Percentiles rank a stretch among this genome's conserved stretches.
These are phyloP conservation scores for Pelargonium fulgidum DNA, from an alignment of 441 rosid species.

Conservation along the genomic window DNA sequence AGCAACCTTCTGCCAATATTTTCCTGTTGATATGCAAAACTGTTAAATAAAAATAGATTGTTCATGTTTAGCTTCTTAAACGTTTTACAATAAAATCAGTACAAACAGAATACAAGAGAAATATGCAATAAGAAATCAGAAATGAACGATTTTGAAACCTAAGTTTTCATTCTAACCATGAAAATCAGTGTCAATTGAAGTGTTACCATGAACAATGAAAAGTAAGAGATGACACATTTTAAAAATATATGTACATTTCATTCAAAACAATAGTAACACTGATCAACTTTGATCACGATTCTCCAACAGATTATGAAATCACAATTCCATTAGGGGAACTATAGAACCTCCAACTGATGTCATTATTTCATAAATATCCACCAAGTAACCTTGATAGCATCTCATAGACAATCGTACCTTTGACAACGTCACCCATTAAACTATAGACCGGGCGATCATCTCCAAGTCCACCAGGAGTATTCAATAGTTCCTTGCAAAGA, in stretches of 20 bases:
- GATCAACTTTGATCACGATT: background rate
- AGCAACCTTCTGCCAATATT: slow-evolving; percentile 82
- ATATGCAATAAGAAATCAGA: background rate
- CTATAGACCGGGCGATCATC: slow-evolving; percentile 75
- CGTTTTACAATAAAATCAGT: background rate
- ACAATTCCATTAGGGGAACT: background rate
- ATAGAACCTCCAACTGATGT: background rate
- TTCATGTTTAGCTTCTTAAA: background rate
- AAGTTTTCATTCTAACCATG: background rate
- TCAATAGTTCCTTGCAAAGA: slow-evolving; percentile 77
- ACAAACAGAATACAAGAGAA: too few species aligned
- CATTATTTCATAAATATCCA: background rate
- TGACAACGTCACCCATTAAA: slow-evolving; percentile 91
- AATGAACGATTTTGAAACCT: background rate
- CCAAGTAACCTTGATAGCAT: background rate
- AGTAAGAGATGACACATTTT: background rate
- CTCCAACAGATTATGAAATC: background rate
- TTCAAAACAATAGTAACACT: background rate
- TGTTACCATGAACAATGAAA: background rate
- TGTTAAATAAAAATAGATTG: slow-evolving; percentile 12
- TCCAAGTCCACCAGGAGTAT: slow-evolving; percentile 61
- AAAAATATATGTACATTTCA: background rate
- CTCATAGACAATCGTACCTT: slow-evolving; percentile 43
- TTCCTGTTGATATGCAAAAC: slow-evolving; percentile 40
- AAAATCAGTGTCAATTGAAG: background rate